Evolutionary conservation across 2,329 filamentous ascomycete species (phyloP).

Genomic region (Ascochyta clinopodiicola): DNA sequence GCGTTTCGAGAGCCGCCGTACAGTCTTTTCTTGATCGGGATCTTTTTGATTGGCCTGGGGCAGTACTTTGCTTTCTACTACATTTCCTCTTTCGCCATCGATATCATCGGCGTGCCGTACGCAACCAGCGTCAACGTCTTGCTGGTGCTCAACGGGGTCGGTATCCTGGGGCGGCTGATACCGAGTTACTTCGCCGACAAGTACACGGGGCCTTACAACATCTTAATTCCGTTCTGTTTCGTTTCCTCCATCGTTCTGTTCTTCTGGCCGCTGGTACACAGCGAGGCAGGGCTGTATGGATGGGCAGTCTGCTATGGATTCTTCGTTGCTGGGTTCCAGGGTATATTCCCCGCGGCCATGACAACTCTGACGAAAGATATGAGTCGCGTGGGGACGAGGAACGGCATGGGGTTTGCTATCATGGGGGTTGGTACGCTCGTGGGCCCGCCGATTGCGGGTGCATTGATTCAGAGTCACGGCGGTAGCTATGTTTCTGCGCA

Average conservation of each 20-base stretch:
- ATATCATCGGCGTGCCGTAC: slow-evolving; percentile 56
- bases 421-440: slow-evolving; percentile 54
- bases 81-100: slow-evolving; percentile 49
- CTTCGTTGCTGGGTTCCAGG: slow-evolving; percentile 54
- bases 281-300: slow-evolving; percentile 47
- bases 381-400: slow-evolving; percentile 54
- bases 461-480: slow-evolving; percentile 49
- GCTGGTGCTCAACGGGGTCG: slow-evolving; percentile 64
- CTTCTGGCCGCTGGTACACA: slow-evolving; percentile 62
- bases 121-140: slow-evolving; percentile 61
- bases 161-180: slow-evolving; percentile 62
- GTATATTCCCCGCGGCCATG: slow-evolving; percentile 54
- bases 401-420: slow-evolving; percentile 57
- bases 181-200: slow-evolving; percentile 62
- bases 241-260: slow-evolving; percentile 59
- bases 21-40: slow-evolving; percentile 43
- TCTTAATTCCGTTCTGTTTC: slow-evolving; percentile 59
- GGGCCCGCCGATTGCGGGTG: slow-evolving; percentile 57
- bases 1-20: slow-evolving; percentile 53
- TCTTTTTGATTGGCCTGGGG: slow-evolving; percentile 44
- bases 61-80: slow-evolving; percentile 57
- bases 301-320: slow-evolving; percentile 56
- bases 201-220: slow-evolving; percentile 62
- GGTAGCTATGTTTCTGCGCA: slow-evolving; percentile 55
- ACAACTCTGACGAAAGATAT: slow-evolving; percentile 55